Conservation (phyloP, 805 yeast species). For the Pichia exigua region DNA sequence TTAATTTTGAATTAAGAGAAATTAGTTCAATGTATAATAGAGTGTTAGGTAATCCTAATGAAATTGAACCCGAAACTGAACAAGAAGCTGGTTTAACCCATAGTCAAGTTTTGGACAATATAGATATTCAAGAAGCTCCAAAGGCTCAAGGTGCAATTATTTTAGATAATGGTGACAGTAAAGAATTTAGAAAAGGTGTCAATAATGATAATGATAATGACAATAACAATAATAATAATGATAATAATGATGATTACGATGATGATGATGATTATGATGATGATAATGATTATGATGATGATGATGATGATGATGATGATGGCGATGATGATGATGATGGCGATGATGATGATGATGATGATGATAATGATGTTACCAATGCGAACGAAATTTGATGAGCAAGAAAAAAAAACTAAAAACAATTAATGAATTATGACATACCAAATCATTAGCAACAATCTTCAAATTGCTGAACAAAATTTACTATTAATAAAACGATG, state of each 20-base stretch:
- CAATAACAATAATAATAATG: slow-evolving; percentile 2
- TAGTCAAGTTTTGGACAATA: slow-evolving; percentile 10
- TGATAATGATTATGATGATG: no score
- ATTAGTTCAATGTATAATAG: slow-evolving; percentile 51
- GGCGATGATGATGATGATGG: no score
- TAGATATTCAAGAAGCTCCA: slow-evolving; percentile 15
- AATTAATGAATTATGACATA: neutral
- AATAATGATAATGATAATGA: slow-evolving; percentile 14
- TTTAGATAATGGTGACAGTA: slow-evolving; percentile 34
- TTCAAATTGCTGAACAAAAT: no score
- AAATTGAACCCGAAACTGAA: slow-evolving; percentile 10
- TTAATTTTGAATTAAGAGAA: slow-evolving; percentile 39
- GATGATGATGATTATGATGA: neutral
- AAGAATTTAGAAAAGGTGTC: slow-evolving; percentile 30
- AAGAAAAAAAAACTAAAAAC: neutral
- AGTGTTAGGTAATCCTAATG: slow-evolving; percentile 43
- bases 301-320: neutral
- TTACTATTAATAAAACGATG: no score
- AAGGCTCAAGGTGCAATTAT: slow-evolving; percentile 24
- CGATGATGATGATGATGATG: neutral
- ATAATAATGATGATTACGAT: neutral
- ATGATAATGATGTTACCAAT: neutral
- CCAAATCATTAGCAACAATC: neutral
- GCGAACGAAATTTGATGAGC: neutral
- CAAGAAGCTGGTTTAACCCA: slow-evolving; percentile 9